These are phyloP conservation scores for Rehmannia glutinosa DNA, from an alignment of 257 asterid species.

Conservation along the genomic window DNA sequence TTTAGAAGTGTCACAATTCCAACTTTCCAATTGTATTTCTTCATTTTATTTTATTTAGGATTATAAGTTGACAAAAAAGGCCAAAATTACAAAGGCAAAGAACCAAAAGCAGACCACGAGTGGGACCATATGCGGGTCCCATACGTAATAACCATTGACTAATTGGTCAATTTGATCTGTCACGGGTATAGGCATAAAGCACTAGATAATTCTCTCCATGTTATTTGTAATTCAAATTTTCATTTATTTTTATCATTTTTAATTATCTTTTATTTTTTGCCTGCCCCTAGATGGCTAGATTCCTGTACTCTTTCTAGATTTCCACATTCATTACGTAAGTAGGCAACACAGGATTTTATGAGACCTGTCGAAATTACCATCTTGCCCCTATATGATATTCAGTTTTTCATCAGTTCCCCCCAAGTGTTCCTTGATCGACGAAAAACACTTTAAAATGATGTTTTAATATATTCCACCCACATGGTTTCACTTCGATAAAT, in stretches of 20 bases:
- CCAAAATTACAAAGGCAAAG: background rate
- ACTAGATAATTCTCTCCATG: background rate
- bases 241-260: too few species aligned
- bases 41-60: too few species aligned
- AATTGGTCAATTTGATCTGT: constrained; percentile 13
- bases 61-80: background rate
- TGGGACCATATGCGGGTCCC: constrained; percentile 14
- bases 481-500: background rate
- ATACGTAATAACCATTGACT: background rate
- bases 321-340: too few species aligned
- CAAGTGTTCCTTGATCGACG: too few species aligned
- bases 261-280: too few species aligned
- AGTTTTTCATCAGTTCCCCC: background rate
- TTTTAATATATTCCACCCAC: background rate
- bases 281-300: background rate
- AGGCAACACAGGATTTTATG: background rate
- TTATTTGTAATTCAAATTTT: background rate
- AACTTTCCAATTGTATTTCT: background rate
- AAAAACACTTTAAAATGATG: background rate
- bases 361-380: background rate
- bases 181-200: constrained; percentile 17
- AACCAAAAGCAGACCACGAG: constrained; percentile 1
- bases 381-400: constrained; percentile 9
- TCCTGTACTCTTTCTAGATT: constrained; percentile 5
- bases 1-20: background rate